phyloP scores from a whole-genome alignment of 345 rosid species.

The Carallia pectinifolia region DNA sequence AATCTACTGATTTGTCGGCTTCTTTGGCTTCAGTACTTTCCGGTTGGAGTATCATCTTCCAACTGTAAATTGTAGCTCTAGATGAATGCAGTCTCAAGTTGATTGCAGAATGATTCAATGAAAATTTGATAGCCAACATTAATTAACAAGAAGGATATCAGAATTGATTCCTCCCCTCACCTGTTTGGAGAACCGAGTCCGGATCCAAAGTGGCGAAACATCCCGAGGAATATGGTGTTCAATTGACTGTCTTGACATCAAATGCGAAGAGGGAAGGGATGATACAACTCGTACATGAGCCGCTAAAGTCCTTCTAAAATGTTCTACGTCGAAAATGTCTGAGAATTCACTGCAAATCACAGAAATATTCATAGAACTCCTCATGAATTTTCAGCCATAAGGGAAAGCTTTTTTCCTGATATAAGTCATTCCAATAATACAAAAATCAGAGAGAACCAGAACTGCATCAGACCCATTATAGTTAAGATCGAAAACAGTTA shows the following conservation, averaged over 20 bases:
- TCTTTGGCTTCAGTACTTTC: no score
- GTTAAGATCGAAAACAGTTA: not conserved
- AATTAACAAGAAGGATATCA: not conserved
- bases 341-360: slow-evolving; percentile 56
- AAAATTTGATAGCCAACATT: not conserved
- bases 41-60: no score
- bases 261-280: slow-evolving; percentile 68
- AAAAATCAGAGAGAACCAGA: no score
- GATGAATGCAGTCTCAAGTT: no score
- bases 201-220: slow-evolving; percentile 69
- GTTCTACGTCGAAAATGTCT: slow-evolving; percentile 58
- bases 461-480: not conserved
- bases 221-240: slow-evolving; percentile 54
- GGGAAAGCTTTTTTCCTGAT: not conserved
- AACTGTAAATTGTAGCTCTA: no score
- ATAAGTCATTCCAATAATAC: not conserved
- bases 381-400: not conserved
- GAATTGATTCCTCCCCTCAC: slow-evolving; percentile 17
- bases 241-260: slow-evolving; percentile 52
- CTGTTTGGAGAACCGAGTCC: slow-evolving; percentile 55
- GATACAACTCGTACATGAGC: slow-evolving; percentile 64
- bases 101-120: not conserved
- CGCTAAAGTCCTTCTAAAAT: slow-evolving; percentile 60
- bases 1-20: not conserved
- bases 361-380: not conserved